These are phyloP conservation scores for Vigna reflexopilosa DNA, from an alignment of 306 rosid species.

Conservation along the genomic window DNA sequence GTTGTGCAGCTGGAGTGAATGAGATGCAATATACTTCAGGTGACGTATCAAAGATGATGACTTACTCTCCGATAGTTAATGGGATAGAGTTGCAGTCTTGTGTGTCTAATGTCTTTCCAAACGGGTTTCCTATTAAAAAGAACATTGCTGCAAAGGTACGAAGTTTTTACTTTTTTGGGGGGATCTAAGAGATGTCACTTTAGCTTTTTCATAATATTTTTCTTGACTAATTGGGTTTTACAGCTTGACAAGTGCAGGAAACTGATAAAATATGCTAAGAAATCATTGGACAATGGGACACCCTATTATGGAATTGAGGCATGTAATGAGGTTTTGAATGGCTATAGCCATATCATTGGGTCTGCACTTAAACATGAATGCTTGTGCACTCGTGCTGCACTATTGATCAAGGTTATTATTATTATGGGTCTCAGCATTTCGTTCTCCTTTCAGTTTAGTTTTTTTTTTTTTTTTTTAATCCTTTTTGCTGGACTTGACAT, in stretches of 20 bases:
- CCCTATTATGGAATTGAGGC: slow-evolving; percentile 83
- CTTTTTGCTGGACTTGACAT: slow-evolving; percentile 26
- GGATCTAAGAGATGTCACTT: slow-evolving; percentile 12
- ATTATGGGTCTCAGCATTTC: slow-evolving; percentile 33
- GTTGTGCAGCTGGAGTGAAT: slow-evolving; percentile 66
- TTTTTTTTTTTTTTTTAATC: neutral
- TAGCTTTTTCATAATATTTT: slow-evolving; percentile 37
- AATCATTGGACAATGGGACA: slow-evolving; percentile 57
- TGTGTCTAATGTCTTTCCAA: slow-evolving; percentile 55
- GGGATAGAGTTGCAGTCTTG: slow-evolving; percentile 62
- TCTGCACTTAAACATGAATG: slow-evolving; percentile 63
- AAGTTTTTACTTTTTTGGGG: slow-evolving; percentile 23
- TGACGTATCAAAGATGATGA: slow-evolving; percentile 69
- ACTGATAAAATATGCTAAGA: slow-evolving; percentile 70
- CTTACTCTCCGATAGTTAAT: slow-evolving; percentile 62
- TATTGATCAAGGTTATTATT: slow-evolving; percentile 76
- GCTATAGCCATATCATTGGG: slow-evolving; percentile 58
- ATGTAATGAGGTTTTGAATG: slow-evolving; percentile 87
- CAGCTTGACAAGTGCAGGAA: slow-evolving; percentile 87
- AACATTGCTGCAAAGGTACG: slow-evolving; percentile 61
- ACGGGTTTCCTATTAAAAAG: slow-evolving; percentile 51
- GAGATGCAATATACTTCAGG: slow-evolving; percentile 82
- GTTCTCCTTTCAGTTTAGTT: slow-evolving; percentile 15
- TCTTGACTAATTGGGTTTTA: slow-evolving; percentile 49
- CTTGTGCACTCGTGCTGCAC: slow-evolving; percentile 81